Percentiles rank a stretch among this genome's conserved stretches.
Evolutionary conservation across 352 stramenopile genomes (phyloP).

Genomic region (Globisporangium perplexum): DNA sequence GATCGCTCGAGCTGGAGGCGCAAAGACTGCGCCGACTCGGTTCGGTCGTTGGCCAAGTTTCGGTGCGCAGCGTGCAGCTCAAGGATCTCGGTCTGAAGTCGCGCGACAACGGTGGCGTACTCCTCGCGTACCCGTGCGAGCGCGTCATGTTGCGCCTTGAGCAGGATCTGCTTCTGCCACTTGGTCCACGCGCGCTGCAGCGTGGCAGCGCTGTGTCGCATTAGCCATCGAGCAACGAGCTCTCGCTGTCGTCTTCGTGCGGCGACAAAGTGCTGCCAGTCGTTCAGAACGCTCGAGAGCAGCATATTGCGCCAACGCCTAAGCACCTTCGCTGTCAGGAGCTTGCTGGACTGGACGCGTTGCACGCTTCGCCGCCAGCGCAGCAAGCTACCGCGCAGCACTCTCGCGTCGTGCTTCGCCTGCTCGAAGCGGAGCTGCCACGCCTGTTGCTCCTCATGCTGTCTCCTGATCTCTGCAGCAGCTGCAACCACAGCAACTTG

Average conservation of each 20-base stretch:
- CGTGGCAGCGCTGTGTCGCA: background rate
- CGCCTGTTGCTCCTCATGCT: constrained; percentile 16
- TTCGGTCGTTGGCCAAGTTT: background rate
- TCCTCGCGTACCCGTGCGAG: background rate
- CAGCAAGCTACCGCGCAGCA: constrained; percentile 18
- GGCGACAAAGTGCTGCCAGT: constrained; percentile 19
- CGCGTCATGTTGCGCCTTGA: constrained; percentile 2
- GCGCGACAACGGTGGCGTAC: background rate
- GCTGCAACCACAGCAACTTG: constrained; percentile 7
- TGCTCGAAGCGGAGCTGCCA: constrained; percentile 22
- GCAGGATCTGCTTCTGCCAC: constrained; percentile 5
- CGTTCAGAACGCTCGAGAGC: constrained; percentile 12
- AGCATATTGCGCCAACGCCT: constrained; percentile 18
- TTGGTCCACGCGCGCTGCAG: constrained; percentile 8
- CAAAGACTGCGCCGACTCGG: background rate
- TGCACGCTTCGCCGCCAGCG: constrained; percentile 17
- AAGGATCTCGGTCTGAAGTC: constrained; percentile 4
- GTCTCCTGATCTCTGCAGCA: constrained; percentile 9
- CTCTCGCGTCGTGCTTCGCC: constrained; percentile 16
- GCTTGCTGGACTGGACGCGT: background rate
- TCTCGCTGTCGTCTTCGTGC: constrained; percentile 17
- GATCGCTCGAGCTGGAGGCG: background rate
- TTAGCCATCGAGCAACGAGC: constrained; percentile 19
- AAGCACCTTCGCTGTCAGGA: constrained; percentile 16
- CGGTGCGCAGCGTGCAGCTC: background rate